phyloP scores from a whole-genome alignment of 164 flowering plant species.

The Cinnamomum chago region DNA sequence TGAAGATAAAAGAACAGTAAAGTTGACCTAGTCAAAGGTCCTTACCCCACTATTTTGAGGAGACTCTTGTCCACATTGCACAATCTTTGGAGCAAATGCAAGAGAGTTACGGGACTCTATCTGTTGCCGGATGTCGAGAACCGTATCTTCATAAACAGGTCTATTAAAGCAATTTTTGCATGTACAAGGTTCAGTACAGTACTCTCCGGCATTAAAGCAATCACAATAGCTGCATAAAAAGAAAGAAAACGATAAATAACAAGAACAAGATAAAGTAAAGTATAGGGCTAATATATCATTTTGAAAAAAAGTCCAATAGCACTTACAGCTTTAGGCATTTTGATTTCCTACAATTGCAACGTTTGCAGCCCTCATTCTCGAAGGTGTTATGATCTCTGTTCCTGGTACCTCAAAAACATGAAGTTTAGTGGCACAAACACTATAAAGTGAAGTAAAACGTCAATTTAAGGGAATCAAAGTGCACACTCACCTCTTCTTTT shows the following conservation, averaged over 20 bases:
- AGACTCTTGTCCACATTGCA: slow-evolving; percentile 21
- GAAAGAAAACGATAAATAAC: background rate
- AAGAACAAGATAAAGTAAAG: background rate
- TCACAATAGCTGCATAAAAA: slow-evolving; percentile 66
- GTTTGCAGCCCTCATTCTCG: slow-evolving; percentile 53
- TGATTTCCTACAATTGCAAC: slow-evolving; percentile 66
- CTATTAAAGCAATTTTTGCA: slow-evolving; percentile 74
- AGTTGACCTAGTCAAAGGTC: background rate
- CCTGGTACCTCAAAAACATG: slow-evolving; percentile 21
- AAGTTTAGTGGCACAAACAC: background rate
- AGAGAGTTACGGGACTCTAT: slow-evolving; percentile 74
- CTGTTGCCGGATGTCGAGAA: slow-evolving; percentile 50
- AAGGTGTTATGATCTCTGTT: slow-evolving; percentile 19
- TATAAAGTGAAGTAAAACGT: slow-evolving; percentile 10
- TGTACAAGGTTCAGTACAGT: slow-evolving; percentile 69
- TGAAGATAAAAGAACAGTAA: background rate
- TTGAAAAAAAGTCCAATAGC: background rate
- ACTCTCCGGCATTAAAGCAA: slow-evolving; percentile 81
- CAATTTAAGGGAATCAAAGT: slow-evolving; percentile 2
- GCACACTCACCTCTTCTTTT: slow-evolving; percentile 44
- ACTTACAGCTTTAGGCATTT: slow-evolving; percentile 84
- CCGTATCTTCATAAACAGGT: slow-evolving; percentile 62
- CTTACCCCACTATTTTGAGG: slow-evolving; percentile 34
- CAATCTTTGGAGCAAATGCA: slow-evolving; percentile 83
- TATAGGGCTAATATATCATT: too few species aligned